Base-by-base conservation (phyloP, 495 filamentous ascomycete species). In the Neurospora sp. region DNA sequence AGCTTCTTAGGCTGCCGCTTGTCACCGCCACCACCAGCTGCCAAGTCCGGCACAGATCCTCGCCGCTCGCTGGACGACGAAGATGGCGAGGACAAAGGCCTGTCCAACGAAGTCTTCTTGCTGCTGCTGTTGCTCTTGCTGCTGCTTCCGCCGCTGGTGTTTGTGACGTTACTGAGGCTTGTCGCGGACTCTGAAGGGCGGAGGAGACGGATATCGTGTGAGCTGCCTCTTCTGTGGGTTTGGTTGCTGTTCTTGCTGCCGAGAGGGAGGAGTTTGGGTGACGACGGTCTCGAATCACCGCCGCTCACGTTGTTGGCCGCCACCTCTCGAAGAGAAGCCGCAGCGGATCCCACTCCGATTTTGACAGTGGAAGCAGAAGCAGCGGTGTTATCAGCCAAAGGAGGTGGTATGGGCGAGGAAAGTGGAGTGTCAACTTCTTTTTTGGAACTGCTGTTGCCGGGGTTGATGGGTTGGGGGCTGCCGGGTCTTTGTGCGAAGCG, bases 1-100 rank as follows among this genome's bases (percentile, higher is more conserved):
- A 81, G 71, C 72, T 81, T 81, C 42, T 76, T 77, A 23, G 77
- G 75, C 71, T 71, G 77, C 4, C 77, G 77, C 27, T 78, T 80
- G 4, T 42, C 69, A 16, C n/a, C 66, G 12, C 18, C 48, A 14
- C 48, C 27, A 37, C 14, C 54, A 66, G 54, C 27, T 18, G 54
- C 54, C 27, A 66, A 38, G 4, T 38, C 39, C 38, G 70, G 41
- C 70, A 38, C 46, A 39, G 72, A 35, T 31, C 70, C 37, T 70
- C 40, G 39, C 39, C 42, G 14, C 71, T 70, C 35, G 75, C 35
- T 37, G 8, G 35, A 39, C 35, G 40, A 48, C 20, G 71, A 35
- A 48, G 74, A 31, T 20, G 72, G 72, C 20, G 12, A 70, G 11
- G 71, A 46, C 12, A 73, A 76, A 20, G 62, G 54, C 18, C 72